phyloP scores from a whole-genome alignment of 2,329 filamentous ascomycete genomes.

The Alternaria ethzedia region DNA sequence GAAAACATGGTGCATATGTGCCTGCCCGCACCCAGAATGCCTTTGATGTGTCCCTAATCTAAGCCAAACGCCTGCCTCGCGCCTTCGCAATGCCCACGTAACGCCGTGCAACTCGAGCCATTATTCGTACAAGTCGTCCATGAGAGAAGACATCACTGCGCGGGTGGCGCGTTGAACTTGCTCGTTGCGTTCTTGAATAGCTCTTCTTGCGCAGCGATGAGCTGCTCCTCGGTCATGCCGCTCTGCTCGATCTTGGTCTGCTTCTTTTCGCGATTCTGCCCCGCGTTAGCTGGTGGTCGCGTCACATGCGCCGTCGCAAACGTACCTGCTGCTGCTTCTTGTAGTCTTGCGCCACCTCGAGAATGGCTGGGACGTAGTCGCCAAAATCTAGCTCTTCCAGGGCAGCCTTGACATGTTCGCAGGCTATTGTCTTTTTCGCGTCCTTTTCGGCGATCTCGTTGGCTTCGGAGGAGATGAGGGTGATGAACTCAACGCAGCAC shows the following conservation, averaged over 20 bases:
- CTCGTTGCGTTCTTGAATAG: constrained; percentile 83
- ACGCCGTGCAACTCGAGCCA: constrained; percentile 29
- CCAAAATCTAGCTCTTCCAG: constrained; percentile 90
- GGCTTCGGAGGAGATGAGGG: constrained; percentile 95
- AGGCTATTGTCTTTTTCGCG: constrained; percentile 98
- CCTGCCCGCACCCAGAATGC: constrained; percentile 9
- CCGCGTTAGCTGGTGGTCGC: constrained; percentile 18
- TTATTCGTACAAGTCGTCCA: constrained; percentile 17
- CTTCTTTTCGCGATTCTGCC: constrained; percentile 90
- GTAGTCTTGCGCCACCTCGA: constrained; percentile 86
- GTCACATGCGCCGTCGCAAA: constrained; percentile 9
- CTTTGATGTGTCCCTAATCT: constrained; percentile 23
- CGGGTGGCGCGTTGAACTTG: constrained; percentile 66
- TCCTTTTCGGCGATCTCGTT: constrained; percentile 99
- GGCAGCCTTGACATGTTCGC: constrained; percentile 95
- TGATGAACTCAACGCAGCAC: constrained; percentile 99
- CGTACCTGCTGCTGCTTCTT: constrained; percentile 89
- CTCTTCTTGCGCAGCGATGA: constrained; percentile 87
- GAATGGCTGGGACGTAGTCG: constrained; percentile 87
- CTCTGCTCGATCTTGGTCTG: constrained; percentile 96
- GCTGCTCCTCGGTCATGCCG: constrained; percentile 87
- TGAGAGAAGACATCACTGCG: constrained; percentile 21
- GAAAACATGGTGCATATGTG: constrained; percentile 11
- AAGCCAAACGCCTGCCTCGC: constrained; percentile 32
- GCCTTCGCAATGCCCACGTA: constrained; percentile 20